phyloP scores from a whole-genome alignment of 306 rosid genomes.

The Pterocarpus santalinus region DNA sequence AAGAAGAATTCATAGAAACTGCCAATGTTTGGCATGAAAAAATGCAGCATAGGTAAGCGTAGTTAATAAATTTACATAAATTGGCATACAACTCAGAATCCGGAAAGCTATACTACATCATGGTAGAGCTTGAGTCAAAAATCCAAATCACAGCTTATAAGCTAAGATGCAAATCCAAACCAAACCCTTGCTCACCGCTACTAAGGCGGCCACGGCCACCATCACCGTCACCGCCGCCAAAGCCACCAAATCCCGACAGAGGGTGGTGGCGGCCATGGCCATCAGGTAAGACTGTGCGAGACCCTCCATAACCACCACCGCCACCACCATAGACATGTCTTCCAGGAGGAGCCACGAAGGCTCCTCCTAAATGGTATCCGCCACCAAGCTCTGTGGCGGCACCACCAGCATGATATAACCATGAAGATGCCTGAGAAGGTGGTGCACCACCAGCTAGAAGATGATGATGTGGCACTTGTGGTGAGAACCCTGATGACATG shows the following conservation, averaged over 20 bases:
- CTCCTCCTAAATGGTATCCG: background rate
- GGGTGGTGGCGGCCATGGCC: conserved; percentile 5
- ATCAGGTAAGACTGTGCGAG: conserved; percentile 7
- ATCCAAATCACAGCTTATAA: conserved; percentile 32
- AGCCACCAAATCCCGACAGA: background rate
- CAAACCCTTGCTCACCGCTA: conserved; percentile 42
- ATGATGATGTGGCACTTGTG: conserved; percentile 17
- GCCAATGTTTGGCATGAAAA: background rate
- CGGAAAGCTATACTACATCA: background rate
- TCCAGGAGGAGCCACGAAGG: conserved; percentile 11
- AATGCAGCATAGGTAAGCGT: background rate
- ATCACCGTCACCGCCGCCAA: conserved; percentile 24
- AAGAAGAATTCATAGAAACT: background rate
- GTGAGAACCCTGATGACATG: conserved; percentile 31
- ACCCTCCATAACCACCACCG: background rate
- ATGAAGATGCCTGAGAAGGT: conserved; percentile 31
- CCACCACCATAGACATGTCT: conserved; percentile 23
- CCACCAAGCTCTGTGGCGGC: background rate
- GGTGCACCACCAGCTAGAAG: background rate
- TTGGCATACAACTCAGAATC: background rate
- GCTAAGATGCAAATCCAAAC: conserved; percentile 62
- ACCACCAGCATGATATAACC: conserved; percentile 32
- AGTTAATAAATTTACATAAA: conserved; percentile 15
- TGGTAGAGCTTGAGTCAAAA: background rate
- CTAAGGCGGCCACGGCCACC: background rate